Base-by-base conservation (phyloP, 1,284 basidiomycete species). In the Pholiota adiposa region DNA sequence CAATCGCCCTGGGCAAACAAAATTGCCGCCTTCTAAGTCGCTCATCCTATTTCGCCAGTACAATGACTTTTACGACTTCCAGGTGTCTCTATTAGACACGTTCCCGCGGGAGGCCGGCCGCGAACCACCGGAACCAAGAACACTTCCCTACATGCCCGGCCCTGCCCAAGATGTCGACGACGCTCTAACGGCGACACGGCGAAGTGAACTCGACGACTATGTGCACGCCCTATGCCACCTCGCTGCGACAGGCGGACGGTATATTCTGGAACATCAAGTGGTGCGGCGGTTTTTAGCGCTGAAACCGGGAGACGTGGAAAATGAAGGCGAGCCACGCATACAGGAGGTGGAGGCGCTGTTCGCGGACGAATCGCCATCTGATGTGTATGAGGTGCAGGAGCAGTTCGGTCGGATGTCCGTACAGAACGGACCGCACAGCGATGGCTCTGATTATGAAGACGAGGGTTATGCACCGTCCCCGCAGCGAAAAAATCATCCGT, bases 21-120 rank as follows among this genome's bases (percentile, higher is more conserved):
- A 71, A 38, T 81, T 89, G 43, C 89, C 86, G 40, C 83, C 83
- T 3, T 87, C 92, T 12, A 91, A 88, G 69, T 88, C 93, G 27
- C 87, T 99, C 55, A 89, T 96, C 64, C 83, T 99, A 41, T 98
- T 97, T 77, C 88, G 97, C 53, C 88, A 94, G 16, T 99, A 99
- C 79, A 93, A 97, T 70, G 96, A 99, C 74, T 99, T 99, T 75
- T 97, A 97, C 79, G 94, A 97, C 69, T 98, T 98, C 74, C 97
- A 99, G 71, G 92, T 97, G 56, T 82, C 86, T 8, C 84, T 99
- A 36, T 84, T 98, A 61, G 86, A 95, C 54, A 81, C 84, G 0
- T 97, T 97, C 75, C 95, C 95, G 4, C 81, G 84, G 54, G 96
- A 98, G 77, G 96, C 94, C 16, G 96, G 96, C 7, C 84, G 92